These are phyloP conservation scores for Sporothrix brasiliensis DNA, from an alignment of 2,329 filamentous ascomycete genomes.

Conservation along the genomic window DNA sequence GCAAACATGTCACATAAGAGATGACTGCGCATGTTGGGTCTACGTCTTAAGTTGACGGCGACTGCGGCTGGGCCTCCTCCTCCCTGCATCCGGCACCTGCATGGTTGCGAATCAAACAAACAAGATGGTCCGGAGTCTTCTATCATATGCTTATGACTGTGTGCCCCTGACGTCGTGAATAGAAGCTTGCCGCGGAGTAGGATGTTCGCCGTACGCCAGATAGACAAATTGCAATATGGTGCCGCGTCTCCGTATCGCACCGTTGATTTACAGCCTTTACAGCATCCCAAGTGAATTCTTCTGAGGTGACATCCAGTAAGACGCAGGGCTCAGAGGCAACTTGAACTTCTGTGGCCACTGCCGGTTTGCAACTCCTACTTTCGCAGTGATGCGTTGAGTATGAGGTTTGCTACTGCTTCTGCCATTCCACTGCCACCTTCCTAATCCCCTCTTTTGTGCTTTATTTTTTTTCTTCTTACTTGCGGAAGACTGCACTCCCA, in stretches of 20 bases:
- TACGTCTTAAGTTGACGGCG: neutral
- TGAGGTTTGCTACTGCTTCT: too few relatives aligned
- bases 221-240: constrained; percentile 4
- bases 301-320: neutral
- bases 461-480: too few relatives aligned
- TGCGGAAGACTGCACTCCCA: neutral
- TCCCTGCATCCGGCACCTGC: constrained; percentile 1
- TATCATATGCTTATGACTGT: neutral
- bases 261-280: neutral
- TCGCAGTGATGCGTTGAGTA: too few relatives aligned
- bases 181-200: neutral
- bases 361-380: neutral
- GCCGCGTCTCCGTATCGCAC: neutral
- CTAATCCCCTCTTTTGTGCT: too few relatives aligned
- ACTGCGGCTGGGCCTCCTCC: neutral
- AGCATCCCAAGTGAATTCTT: neutral
- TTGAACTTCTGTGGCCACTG: neutral
- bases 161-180: neutral
- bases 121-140: neutral
- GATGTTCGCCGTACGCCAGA: neutral
- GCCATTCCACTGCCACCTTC: too few relatives aligned
- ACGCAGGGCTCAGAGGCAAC: neutral
- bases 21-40: neutral
- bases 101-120: neutral
- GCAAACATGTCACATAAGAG: neutral